Evolutionary conservation across 805 yeast genomes (phyloP), one percentile per base, ranked within the genome.

Genomic region (Millerago galiae): DNA sequence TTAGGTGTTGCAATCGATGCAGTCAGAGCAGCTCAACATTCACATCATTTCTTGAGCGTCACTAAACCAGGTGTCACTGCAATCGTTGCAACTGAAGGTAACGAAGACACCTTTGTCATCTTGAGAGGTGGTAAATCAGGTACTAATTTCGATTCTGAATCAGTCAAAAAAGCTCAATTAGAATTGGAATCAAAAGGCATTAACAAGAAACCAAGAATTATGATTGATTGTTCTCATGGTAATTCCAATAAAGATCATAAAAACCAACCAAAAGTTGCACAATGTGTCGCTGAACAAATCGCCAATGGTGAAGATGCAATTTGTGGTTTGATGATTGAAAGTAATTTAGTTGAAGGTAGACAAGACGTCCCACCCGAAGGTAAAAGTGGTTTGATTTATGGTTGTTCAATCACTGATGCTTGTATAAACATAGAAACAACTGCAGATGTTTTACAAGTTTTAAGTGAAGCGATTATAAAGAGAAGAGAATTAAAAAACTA

Each of bases 191-290:
- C 74, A 40, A 68, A 67, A 54, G 65, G 69, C 29, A 59, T 59
- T 40, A 54, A 52, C 8, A 56, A 55, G 34, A 63, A 60, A 11
- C 76, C 83, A 45, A 75, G 91, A 58, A 82, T 90, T 56, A 93
- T 91, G 98, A 79, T 91, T 50, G 99, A 91, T 67, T 93, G 97
- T 65, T 89, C 97, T 33, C 99, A 91, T 61, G 99, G 97, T 50
- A 91, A 91, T 72, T 87, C 96, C 30, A 79, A 74, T 60, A 91
- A 91, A 63, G 83, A 91, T 66, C 90, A 81, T 77, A 77, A 77
- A 61, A 91, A 91, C 67, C 99, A 91, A 71, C 97, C 98, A 37
- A 77, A 73, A 59, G 99, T 91, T 12, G 88, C 90, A 21, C 74
- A 75, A 21, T 75, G 68, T 35, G 79, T 93, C 45, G 84, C 88